Conservation (phyloP, 169 alveolate species). For the Cystoisospora suis region DNA sequence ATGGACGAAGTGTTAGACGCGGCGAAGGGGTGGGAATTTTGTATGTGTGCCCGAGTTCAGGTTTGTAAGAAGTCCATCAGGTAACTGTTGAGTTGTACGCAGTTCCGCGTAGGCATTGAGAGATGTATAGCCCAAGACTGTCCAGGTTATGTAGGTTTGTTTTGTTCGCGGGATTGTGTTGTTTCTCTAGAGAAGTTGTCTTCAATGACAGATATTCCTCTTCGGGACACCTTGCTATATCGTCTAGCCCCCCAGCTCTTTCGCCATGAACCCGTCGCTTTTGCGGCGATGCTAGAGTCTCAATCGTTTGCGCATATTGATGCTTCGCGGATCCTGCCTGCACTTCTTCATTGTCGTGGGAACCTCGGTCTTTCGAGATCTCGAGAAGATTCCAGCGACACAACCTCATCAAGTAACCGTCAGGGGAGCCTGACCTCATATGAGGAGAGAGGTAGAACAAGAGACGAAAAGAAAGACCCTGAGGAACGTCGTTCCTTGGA, state of each 20-base stretch:
- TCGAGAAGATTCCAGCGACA: not conserved
- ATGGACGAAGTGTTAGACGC: too few species aligned
- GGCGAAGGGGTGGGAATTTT: too few species aligned
- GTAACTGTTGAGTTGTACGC: too few species aligned
- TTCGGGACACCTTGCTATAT: conserved; percentile 8
- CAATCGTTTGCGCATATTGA: conserved; percentile 4
- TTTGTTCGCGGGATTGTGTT: not conserved
- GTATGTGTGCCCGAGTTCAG: too few species aligned
- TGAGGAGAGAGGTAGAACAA: not conserved
- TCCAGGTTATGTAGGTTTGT: too few species aligned
- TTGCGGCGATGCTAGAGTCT: not conserved
- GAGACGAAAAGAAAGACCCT: not conserved
- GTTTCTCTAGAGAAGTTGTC: not conserved
- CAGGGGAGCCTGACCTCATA: too few species aligned
- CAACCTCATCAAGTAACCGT: not conserved
- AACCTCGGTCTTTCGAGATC: too few species aligned
- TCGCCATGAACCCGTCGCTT: conserved; percentile 32
- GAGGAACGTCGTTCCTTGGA: too few species aligned
- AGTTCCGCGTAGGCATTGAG: too few species aligned
- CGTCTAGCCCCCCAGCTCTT: conserved; percentile 37
- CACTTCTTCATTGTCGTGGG: conserved; percentile 23
- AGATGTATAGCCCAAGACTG: too few species aligned
- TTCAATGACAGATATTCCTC: not conserved
- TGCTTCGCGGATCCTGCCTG: conserved; percentile 22
- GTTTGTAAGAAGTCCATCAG: too few species aligned